Evolutionary conservation across 1,284 basidiomycete species (phyloP).

Genomic region (Papiliotrema terrestris): DNA sequence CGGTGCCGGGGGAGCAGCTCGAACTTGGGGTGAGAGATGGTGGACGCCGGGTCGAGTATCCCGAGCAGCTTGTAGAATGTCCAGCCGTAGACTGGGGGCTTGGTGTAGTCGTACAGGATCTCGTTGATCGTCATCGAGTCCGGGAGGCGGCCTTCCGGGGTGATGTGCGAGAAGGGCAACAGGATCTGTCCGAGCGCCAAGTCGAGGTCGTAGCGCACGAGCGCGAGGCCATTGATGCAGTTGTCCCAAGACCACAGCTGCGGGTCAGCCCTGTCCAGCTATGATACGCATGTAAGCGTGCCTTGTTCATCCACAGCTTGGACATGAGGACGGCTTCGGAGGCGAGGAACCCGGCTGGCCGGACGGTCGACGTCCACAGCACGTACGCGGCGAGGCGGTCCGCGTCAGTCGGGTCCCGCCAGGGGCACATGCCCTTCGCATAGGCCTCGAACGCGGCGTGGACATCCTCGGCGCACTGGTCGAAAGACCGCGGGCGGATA

Average conservation of each 20-base stretch:
- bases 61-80: conserved; percentile 1
- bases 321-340: conserved; percentile 6
- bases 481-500: background rate
- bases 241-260: conserved; percentile 10
- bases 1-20: background rate
- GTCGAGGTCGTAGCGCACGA: background rate
- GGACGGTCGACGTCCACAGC: conserved; percentile 6
- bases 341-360: background rate
- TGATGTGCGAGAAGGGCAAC: conserved; percentile 6
- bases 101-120: conserved; percentile 7
- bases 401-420: background rate
- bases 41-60: background rate
- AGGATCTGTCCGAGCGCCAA: conserved; percentile 3
- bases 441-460: background rate
- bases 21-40: background rate
- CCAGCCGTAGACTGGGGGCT: conserved; percentile 10
- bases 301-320: conserved; percentile 10
- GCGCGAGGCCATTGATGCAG: conserved; percentile 8
- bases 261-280: background rate
- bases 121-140: conserved; percentile 5
- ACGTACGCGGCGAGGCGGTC: conserved; percentile 3
- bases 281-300: background rate
- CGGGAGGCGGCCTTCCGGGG: conserved; percentile 3
- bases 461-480: background rate
- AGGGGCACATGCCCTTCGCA: background rate